These are phyloP conservation scores for Pseudopyricularia javanii DNA, from an alignment of 2,329 filamentous ascomycete genomes.

Conservation along the genomic window DNA sequence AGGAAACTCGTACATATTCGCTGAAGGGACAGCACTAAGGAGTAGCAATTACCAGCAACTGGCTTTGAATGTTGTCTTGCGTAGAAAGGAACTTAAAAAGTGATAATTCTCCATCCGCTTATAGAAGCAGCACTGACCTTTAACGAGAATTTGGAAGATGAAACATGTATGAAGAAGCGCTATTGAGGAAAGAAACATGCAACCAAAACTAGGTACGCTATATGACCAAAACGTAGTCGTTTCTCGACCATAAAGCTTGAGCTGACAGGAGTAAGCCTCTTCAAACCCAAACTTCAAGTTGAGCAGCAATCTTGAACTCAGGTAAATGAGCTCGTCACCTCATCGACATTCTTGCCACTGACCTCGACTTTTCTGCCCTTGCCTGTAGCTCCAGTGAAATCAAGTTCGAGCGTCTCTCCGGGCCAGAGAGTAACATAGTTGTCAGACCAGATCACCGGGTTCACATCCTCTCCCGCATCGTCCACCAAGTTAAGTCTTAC, in stretches of 20 bases:
- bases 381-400: slow-evolving; percentile 10
- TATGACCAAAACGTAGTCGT: background rate
- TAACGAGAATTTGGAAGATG: no score
- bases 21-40: no score
- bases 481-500: slow-evolving; percentile 38
- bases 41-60: no score
- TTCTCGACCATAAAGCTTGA: background rate
- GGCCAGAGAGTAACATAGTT: slow-evolving; percentile 53
- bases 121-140: no score
- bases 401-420: slow-evolving; percentile 31
- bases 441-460: slow-evolving; percentile 45
- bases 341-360: slow-evolving; percentile 13
- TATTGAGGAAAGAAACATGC: background rate
- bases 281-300: background rate
- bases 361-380: slow-evolving; percentile 11
- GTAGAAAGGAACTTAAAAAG: no score
- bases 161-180: no score
- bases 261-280: background rate
- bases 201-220: background rate
- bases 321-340: background rate
- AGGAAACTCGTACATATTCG: no score
- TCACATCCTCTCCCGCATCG: slow-evolving; percentile 26
- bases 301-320: background rate
- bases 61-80: no score
- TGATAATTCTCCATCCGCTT: no score